Base-by-base conservation (phyloP, 805 yeast genomes). In the Diddensiella caesifluorescens region DNA sequence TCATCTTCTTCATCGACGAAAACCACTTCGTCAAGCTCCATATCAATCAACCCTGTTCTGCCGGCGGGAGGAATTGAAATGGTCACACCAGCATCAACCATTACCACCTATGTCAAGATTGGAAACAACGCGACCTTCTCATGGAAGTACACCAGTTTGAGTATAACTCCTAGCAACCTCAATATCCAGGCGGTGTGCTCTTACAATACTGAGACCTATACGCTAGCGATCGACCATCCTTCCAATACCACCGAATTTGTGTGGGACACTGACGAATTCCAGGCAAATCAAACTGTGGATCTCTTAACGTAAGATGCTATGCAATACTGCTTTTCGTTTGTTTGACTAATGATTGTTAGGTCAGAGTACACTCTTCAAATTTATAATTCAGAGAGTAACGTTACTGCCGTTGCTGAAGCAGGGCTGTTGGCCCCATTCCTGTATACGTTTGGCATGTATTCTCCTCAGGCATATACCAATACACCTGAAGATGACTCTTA, bases 151-250 rank as follows among this genome's bases (percentile, higher is more conserved):
- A 64, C 70, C 10, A 51, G 54, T 40, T 53, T 66, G 12, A 31
- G 41, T 3, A 54, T 61, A n/a, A 54, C 65, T 5, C 71, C 71
- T 1, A 44, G 55, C 5, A 62, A 61, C 1, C 44, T 67, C 33
- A 64, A 67, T 38, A 57, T 66, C 27, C 65, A 62, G 42, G 66
- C 66, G 4, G 50, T 51, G 34, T 67, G 71, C 54, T 52, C 65
- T 1, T 26, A 18, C 35, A 67, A 66, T 51, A 38, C 47, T 22
- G 57, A 64, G 43, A 58, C 64, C 4, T 63, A 62, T 42, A 66
- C 70, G 4, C 41, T 66, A 22, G 65, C 70, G 2, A 47, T 42
- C 2, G 61, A 61, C 46, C 55, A 57, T 27, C 42, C 62, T 2
- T 45, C 59, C 27, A 42, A 53, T 27, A 48, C 58, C 7, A 56